A percentile compares a stretch with the other conserved stretches of the same genome.
Evolutionary conservation across 192 early-diverging fungal species (phyloP).

Genomic region (Backusella luteola): DNA sequence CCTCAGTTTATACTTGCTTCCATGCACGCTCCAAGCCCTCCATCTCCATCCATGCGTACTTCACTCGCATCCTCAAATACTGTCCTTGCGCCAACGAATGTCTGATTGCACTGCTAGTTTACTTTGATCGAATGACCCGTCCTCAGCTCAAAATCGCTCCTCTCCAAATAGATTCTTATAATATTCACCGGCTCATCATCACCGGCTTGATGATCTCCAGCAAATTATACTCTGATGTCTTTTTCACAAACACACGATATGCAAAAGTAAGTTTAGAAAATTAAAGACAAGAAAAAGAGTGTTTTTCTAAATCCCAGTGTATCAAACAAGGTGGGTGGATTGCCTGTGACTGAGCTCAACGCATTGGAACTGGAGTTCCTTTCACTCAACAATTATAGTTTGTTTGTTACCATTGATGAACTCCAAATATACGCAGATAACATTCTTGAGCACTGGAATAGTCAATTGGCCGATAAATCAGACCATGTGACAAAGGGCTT

Average conservation of each 20-base stretch:
- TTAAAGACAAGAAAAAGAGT: background rate
- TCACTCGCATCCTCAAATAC: slow-evolving; percentile 88
- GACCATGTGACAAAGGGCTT: background rate
- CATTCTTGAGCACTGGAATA: slow-evolving; percentile 59
- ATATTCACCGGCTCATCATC: slow-evolving; percentile 91
- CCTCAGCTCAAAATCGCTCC: slow-evolving; percentile 58
- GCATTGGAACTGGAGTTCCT: slow-evolving; percentile 87
- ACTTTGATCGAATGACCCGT: slow-evolving; percentile 82
- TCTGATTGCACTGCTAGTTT: slow-evolving; percentile 83
- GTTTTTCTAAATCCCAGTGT: background rate
- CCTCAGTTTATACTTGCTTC: slow-evolving; percentile 69
- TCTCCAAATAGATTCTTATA: slow-evolving; percentile 80
- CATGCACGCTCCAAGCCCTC: slow-evolving; percentile 89
- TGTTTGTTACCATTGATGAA: slow-evolving; percentile 74
- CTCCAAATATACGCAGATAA: slow-evolving; percentile 76
- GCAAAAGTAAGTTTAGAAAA: slow-evolving; percentile 52
- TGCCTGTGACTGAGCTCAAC: slow-evolving; percentile 87
- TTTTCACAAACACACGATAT: slow-evolving; percentile 91
- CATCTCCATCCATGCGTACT: slow-evolving; percentile 85
- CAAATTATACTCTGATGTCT: slow-evolving; percentile 91
- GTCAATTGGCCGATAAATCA: slow-evolving; percentile 38
- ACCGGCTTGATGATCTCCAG: slow-evolving; percentile 84
- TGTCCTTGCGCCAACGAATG: slow-evolving; percentile 92
- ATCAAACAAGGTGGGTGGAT: slow-evolving; percentile 62
- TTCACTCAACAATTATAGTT: slow-evolving; percentile 74